Evolutionary conservation across 805 yeast species (phyloP), one percentile per base, ranked within the genome.

Genomic region (Starmerella gropengiesseri): DNA sequence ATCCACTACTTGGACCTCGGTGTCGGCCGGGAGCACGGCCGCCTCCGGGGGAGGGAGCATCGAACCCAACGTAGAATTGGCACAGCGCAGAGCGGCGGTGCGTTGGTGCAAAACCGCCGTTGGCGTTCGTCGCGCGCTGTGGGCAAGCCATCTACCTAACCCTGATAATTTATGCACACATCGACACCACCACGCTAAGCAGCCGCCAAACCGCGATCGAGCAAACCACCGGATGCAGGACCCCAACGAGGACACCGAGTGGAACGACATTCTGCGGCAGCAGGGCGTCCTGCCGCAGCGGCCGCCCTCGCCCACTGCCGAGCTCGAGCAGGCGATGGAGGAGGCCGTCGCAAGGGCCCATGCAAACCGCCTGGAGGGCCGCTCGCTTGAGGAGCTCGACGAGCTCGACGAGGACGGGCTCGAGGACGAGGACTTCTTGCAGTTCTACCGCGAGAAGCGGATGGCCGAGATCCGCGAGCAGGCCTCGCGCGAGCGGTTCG

Each of bases 231-330:
- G 18, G 12, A 53, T 53, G 56, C 56, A 53, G 44, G 87, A 91
- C 62, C 96, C 95, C 27, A 75, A 74, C 48, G 99, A 91, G 62
- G 99, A 91, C 60, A 91, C 98, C 0, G 98, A 91, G 61, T 91
- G 99, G 98, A 91, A 91, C 59, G 99, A 91, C 61, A 86, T 91
- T 51, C 69, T 91, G 34, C 69, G 99, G 51, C 73, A 75, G 3
- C 83, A 87, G 49, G 97, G 97, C 19, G 77, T 91, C 43, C 84
- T 91, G 38, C 98, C 98, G 1, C 86, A 82, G 57, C 78, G 81
- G 54, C 85, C 93, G 21, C 86, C 87, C 19, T 83, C 93, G 17
- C 94, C 95, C 8, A 77, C 94, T 0, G 83, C 73, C 32, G 81
- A 84, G 60, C 59, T 91, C 36, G 97, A 91, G 58, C 87, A 80